Percentiles rank a stretch among this genome's conserved stretches.
Evolutionary conservation across 2,329 filamentous ascomycete species (phyloP).

Genomic region (Aspergillus aculeatinus): DNA sequence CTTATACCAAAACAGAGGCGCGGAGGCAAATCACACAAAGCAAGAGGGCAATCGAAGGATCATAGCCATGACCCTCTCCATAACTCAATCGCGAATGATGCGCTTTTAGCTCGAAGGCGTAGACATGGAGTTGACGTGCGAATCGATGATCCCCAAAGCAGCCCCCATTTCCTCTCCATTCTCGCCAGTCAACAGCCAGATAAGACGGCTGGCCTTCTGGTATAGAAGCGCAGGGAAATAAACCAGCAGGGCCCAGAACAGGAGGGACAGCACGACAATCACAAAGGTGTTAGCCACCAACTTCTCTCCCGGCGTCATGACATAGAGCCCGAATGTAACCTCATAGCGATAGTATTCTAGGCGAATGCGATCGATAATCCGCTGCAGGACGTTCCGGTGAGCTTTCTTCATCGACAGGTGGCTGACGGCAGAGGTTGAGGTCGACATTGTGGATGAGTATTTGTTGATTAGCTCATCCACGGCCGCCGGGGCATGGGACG

Average conservation of each 20-base stretch:
- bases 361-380: slow-evolving; percentile 33
- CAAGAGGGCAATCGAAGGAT: slow-evolving; percentile 1
- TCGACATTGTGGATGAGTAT: slow-evolving; percentile 32
- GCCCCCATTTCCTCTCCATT: slow-evolving; percentile 30
- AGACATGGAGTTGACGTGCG: slow-evolving; percentile 19
- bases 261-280: slow-evolving; percentile 33
- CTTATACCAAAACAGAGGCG: slow-evolving; percentile 13
- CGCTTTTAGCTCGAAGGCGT: slow-evolving; percentile 15
- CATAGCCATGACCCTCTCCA: slow-evolving; percentile 5
- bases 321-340: slow-evolving; percentile 47
- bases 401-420: slow-evolving; percentile 15
- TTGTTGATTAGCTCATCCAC: slow-evolving; percentile 37
- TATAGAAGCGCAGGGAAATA: slow-evolving; percentile 41
- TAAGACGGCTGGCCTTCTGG: slow-evolving; percentile 34
- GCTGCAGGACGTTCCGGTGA: slow-evolving; percentile 29
- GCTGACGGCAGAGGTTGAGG: slow-evolving; percentile 13
- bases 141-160: slow-evolving; percentile 30
- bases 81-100: slow-evolving; percentile 6
- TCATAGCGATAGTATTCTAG: slow-evolving; percentile 50
- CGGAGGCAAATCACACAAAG: slow-evolving; percentile 4
- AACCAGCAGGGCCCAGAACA: slow-evolving; percentile 38
- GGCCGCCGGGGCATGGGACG: slow-evolving; percentile 30
- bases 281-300: slow-evolving; percentile 43
- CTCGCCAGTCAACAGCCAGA: slow-evolving; percentile 41
- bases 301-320: slow-evolving; percentile 47